phyloP scores from a whole-genome alignment of 306 rosid genomes.

The Castanopsis chinensis region DNA sequence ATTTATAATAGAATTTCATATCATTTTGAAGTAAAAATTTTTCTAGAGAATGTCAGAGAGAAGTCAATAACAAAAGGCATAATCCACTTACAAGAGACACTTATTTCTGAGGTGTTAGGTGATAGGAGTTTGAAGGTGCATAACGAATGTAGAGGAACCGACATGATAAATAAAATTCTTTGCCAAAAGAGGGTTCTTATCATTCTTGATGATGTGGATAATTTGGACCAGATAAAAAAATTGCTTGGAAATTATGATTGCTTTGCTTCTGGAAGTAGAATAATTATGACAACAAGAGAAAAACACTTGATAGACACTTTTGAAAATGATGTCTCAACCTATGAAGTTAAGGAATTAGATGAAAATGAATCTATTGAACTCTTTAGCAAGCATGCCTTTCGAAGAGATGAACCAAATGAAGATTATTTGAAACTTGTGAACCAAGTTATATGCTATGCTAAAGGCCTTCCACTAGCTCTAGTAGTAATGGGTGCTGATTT shows the following conservation, averaged over 20 bases:
- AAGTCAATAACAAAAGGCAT: neutral
- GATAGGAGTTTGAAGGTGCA: neutral
- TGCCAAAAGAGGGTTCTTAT: neutral
- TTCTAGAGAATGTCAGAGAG: slow-evolving; percentile 8
- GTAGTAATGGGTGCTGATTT: too few species aligned
- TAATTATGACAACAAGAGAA: slow-evolving; percentile 6
- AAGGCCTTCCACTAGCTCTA: too few species aligned
- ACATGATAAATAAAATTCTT: neutral
- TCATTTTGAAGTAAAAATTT: slow-evolving; percentile 2
- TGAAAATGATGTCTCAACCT: neutral
- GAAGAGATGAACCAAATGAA: neutral
- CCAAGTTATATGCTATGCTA: too few species aligned
- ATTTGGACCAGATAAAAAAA: neutral
- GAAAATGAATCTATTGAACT: neutral
- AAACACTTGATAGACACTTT: neutral
- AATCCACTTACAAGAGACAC: neutral
- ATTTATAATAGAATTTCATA: neutral
- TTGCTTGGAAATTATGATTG: neutral
- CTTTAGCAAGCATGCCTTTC: slow-evolving; percentile 1
- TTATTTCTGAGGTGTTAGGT: neutral
- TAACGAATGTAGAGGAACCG: neutral
- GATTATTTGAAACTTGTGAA: too few species aligned
- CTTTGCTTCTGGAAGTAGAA: slow-evolving; percentile 3
- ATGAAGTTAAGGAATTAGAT: neutral
- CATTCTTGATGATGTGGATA: slow-evolving; percentile 13